Percentiles rank a stretch among this genome's conserved stretches.
Evolutionary conservation across 306 rosid genomes (phyloP).

Genomic region (Cucumis hystrix): DNA sequence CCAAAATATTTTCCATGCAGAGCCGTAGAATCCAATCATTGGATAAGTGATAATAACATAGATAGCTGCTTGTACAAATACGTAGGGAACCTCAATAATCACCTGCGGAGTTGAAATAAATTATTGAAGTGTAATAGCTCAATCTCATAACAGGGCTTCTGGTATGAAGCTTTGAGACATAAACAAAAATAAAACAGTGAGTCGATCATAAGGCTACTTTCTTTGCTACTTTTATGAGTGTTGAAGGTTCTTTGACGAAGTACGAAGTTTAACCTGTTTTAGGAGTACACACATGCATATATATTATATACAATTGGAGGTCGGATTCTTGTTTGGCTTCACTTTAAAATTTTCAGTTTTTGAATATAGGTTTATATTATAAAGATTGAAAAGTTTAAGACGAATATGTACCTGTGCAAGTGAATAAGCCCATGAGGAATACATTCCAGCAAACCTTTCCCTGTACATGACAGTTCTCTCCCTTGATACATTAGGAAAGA

Average conservation of each 20-base stretch:
- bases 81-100: constrained; percentile 33
- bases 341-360: no score
- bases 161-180: background rate
- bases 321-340: no score
- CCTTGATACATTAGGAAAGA: constrained; percentile 12
- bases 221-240: no score
- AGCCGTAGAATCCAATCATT: constrained; percentile 26
- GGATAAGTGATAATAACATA: constrained; percentile 21
- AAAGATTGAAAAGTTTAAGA: background rate
- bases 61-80: constrained; percentile 10
- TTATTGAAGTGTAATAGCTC: background rate
- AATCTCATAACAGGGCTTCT: background rate
- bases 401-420: constrained; percentile 27
- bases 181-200: background rate
- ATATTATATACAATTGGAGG: no score
- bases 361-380: background rate
- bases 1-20: constrained; percentile 25
- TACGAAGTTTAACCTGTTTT: no score
- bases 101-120: constrained; percentile 13
- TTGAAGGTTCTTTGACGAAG: no score
- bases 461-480: constrained; percentile 31
- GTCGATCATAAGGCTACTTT: no score
- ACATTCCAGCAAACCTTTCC: constrained; percentile 40
- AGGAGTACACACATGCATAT: no score
- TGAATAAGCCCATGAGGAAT: constrained; percentile 37